phyloP scores from a whole-genome alignment of 371 early-diverging fungal species.

The Mucor plumbeus region DNA sequence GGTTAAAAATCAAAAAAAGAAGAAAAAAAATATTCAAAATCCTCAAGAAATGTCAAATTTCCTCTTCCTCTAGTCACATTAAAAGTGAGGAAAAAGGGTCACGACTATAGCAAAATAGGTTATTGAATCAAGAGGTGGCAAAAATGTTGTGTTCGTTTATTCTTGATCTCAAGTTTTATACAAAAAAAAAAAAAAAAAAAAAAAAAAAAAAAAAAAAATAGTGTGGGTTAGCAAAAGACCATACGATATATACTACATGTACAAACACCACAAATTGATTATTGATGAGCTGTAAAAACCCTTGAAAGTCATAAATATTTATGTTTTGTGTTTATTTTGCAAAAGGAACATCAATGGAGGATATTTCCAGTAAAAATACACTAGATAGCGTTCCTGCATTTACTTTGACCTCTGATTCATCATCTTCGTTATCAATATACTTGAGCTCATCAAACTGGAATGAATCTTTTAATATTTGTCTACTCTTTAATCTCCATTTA shows the following conservation, averaged over 20 bases:
- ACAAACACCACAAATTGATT: no score
- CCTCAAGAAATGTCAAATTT: constrained; percentile 3
- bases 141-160: no score
- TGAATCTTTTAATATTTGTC: constrained; percentile 44
- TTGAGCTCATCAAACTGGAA: constrained; percentile 53
- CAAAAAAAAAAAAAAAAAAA: no score
- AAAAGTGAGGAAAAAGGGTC: constrained; percentile 16
- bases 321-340: neutral
- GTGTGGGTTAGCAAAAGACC: no score
- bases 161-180: no score
- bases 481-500: constrained; percentile 55
- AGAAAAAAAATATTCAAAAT: neutral
- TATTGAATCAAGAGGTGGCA: neutral
- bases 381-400: constrained; percentile 40
- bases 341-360: neutral
- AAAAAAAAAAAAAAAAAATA: no score
- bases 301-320: no score
- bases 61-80: constrained; percentile 9
- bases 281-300: no score
- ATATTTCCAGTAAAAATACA: constrained; percentile 44
- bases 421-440: constrained; percentile 32
- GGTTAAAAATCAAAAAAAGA: neutral
- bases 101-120: neutral
- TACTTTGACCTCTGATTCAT: constrained; percentile 22
- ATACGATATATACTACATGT: no score